Conservation (phyloP, 176 grass and related monocot genomes). For the Themeda triandra region DNA sequence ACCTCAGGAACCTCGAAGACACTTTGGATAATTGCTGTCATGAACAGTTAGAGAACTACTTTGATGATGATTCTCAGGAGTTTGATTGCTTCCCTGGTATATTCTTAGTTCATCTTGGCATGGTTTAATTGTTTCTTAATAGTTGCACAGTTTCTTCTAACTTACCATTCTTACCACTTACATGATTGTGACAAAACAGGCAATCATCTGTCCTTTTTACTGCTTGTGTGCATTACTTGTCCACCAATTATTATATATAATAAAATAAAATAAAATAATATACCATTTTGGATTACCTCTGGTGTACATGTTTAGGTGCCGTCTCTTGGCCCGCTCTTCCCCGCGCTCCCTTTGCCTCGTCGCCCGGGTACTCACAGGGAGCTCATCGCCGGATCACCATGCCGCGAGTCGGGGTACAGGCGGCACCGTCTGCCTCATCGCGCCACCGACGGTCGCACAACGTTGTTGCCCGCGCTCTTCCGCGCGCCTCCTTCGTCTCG, state of each 20-base stretch:
- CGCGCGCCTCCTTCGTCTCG: too few relatives aligned
- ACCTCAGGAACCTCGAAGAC: conserved; percentile 71
- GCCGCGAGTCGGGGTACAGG: too few relatives aligned
- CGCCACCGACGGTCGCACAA: too few relatives aligned
- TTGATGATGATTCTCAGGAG: conserved; percentile 87
- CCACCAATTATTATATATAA: not conserved
- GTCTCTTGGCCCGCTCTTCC: too few relatives aligned
- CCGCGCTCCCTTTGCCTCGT: too few relatives aligned
- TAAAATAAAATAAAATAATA: too few relatives aligned
- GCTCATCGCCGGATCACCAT: too few relatives aligned
- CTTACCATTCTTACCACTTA: not conserved
- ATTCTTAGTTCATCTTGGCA: not conserved
- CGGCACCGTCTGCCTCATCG: too few relatives aligned
- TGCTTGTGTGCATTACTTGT: not conserved
- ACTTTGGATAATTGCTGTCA: conserved; percentile 91
- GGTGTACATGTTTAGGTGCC: not conserved
- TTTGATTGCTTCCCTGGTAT: conserved; percentile 94
- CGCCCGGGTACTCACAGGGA: too few relatives aligned
- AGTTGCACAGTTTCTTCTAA: not conserved
- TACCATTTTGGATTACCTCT: conserved; percentile 9
- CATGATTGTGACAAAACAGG: not conserved
- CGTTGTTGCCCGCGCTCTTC: too few relatives aligned
- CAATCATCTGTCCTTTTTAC: not conserved
- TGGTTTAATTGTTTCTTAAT: not conserved
- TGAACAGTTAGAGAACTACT: conserved; percentile 78